Conservation (phyloP, 768 basidiomycete species). For the Tylopilus felleus region DNA sequence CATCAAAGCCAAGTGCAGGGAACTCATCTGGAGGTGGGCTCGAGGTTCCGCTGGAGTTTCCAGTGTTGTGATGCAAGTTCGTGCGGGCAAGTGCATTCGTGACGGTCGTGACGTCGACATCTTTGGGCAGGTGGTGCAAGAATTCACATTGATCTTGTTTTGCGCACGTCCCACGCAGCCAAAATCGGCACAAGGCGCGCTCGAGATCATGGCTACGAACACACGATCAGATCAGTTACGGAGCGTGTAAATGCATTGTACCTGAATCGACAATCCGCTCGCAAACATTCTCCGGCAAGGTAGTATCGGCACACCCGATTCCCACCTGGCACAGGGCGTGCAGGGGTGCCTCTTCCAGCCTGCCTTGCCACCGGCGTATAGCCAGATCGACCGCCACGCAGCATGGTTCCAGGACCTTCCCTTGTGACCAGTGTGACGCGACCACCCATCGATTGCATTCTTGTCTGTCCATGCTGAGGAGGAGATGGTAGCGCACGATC, state of each 20-base stretch:
- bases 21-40: slow-evolving; percentile 55
- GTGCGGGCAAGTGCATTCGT: slow-evolving; percentile 66
- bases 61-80: slow-evolving; percentile 45
- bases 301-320: slow-evolving; percentile 91
- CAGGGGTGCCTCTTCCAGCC: slow-evolving; percentile 25
- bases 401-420: slow-evolving; percentile 39
- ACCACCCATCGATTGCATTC: slow-evolving; percentile 63
- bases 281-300: slow-evolving; percentile 90
- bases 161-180: slow-evolving; percentile 95
- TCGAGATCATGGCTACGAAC: slow-evolving; percentile 83
- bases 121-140: slow-evolving; percentile 84
- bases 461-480: slow-evolving; percentile 36
- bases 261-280: slow-evolving; percentile 99
- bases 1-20: slow-evolving; percentile 58
- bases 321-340: slow-evolving; percentile 44
- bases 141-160: slow-evolving; percentile 98
- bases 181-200: slow-evolving; percentile 92
- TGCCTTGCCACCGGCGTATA: slow-evolving; percentile 23
- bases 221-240: slow-evolving; percentile 13
- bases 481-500: slow-evolving; percentile 59
- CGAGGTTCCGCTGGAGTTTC: slow-evolving; percentile 35
- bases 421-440: slow-evolving; percentile 64
- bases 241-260: slow-evolving; percentile 35
- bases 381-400: slow-evolving; percentile 43
- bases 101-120: slow-evolving; percentile 73